These are phyloP conservation scores for Hypomyces perniciosus DNA, from an alignment of 2,329 filamentous ascomycete species.

Conservation along the genomic window DNA sequence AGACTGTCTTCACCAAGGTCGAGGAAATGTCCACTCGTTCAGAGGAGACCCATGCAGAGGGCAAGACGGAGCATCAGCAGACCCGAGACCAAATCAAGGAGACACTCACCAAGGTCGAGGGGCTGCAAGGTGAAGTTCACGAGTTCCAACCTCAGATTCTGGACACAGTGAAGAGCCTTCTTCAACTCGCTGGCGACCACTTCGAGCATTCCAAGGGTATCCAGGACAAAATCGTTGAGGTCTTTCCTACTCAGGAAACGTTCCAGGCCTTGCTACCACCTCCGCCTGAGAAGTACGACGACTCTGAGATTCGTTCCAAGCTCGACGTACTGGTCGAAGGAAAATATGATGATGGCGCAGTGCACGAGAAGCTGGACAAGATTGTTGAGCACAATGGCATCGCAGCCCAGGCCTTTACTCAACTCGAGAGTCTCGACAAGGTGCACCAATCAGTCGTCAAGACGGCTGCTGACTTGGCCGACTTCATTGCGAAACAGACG, in stretches of 20 bases:
- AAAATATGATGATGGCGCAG: slow-evolving; percentile 50
- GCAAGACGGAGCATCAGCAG: slow-evolving; percentile 72
- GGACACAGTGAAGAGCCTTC: slow-evolving; percentile 78
- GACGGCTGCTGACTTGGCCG: slow-evolving; percentile 76
- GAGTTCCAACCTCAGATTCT: slow-evolving; percentile 88
- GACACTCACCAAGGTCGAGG: slow-evolving; percentile 65
- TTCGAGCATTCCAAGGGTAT: slow-evolving; percentile 77
- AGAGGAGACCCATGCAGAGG: slow-evolving; percentile 67
- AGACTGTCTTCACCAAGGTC: slow-evolving; percentile 76
- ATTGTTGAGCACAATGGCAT: slow-evolving; percentile 59
- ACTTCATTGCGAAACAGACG: slow-evolving; percentile 73
- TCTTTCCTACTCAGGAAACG: slow-evolving; percentile 47
- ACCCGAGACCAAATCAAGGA: slow-evolving; percentile 77
- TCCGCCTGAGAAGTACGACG: slow-evolving; percentile 57
- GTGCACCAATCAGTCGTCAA: slow-evolving; percentile 83
- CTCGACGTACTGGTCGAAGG: slow-evolving; percentile 32
- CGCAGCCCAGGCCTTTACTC: slow-evolving; percentile 63
- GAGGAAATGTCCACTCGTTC: slow-evolving; percentile 71
- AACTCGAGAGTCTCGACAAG: slow-evolving; percentile 77
- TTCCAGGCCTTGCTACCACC: slow-evolving; percentile 46
- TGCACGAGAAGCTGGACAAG: slow-evolving; percentile 35
- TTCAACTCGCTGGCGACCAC: slow-evolving; percentile 75
- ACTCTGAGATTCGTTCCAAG: slow-evolving; percentile 24
- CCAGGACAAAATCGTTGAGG: slow-evolving; percentile 54
- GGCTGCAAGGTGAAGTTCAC: slow-evolving; percentile 68